phyloP scores from a whole-genome alignment of 495 filamentous ascomycete genomes.

The Penicillium subrubescens region DNA sequence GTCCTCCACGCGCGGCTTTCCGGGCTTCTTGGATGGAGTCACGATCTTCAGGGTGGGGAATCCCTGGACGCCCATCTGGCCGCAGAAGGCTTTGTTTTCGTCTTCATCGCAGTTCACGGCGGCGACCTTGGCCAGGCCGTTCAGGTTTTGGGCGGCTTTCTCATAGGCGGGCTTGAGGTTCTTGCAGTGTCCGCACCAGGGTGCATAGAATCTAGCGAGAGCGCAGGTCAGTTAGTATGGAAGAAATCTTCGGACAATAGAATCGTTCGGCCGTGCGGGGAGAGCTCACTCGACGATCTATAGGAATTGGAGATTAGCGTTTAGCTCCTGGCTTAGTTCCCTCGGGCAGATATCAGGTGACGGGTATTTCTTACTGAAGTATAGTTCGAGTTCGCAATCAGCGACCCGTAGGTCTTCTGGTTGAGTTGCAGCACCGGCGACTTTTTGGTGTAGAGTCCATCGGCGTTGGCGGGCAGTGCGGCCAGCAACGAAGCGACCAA shows the following conservation, averaged over 20 bases:
- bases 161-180: slow-evolving; percentile 95
- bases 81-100: slow-evolving; percentile 86
- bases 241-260: slow-evolving; percentile 1
- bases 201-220: slow-evolving; percentile 81
- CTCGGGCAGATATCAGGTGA: neutral
- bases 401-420: slow-evolving; percentile 76
- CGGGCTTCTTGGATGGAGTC: slow-evolving; percentile 76
- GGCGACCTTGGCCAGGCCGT: slow-evolving; percentile 89
- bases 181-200: slow-evolving; percentile 96
- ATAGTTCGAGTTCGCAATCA: slow-evolving; percentile 87
- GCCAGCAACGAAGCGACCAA: slow-evolving; percentile 56
- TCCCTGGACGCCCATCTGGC: slow-evolving; percentile 85
- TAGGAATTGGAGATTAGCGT: slow-evolving; percentile 6
- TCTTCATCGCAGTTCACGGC: slow-evolving; percentile 97
- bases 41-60: slow-evolving; percentile 98
- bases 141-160: slow-evolving; percentile 84
- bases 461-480: slow-evolving; percentile 63
- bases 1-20: slow-evolving; percentile 86
- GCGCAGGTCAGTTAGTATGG: slow-evolving; percentile 14
- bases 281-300: slow-evolving; percentile 69
- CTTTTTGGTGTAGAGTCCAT: slow-evolving; percentile 79
- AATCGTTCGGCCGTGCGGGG: slow-evolving; percentile 16
- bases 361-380: slow-evolving; percentile 69
- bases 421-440: slow-evolving; percentile 87
- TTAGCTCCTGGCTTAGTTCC: neutral